Base-by-base conservation (phyloP, 1,284 basidiomycete species). In the Apiotrichum gracile region DNA sequence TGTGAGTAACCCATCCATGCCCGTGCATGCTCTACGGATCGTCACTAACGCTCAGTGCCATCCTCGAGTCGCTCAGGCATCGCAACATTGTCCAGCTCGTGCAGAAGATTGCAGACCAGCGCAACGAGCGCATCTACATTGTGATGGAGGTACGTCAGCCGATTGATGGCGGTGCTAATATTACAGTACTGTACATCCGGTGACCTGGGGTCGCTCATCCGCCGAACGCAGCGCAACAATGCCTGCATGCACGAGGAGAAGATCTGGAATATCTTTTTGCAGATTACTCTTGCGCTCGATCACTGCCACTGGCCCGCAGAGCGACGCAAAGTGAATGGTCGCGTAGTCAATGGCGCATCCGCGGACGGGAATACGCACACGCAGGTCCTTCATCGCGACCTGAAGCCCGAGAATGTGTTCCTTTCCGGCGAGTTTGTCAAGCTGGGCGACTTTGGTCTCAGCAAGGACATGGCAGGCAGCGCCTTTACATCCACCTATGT, bases 401-500 rank as follows among this genome's bases (percentile, higher is more conserved):
- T 97, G 55, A 97, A 98, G 75, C 94, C 93, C 0, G 94, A 98
- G 73, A 97, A 97, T 76, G 72, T 74, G 2, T 74, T 74, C 52
- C 51, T 74, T 9, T 72, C 72, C 4, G 70, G 68, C 25, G 72
- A 74, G 9, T 82, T 80, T 22, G 86, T 96, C 52, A 97, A 97
- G 72, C 81, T 97, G 0, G 93, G 94, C 27, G 94, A 98, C 74
- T 97, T 97, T 76, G 94, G 94, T 1, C 77, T 98, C 19, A 91
- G 88, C 34, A 97, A 97, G 70, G 89, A 91, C 29, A 85, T 97
- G 61, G 79, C 85, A 0, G 86, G 87, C 57, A 84, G 88, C 1
- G 85, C 82, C 54, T 94, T 97, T 65, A 92, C 94, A 8, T 90
- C 85, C 63, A 98, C 94, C 26, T 98, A 97, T 61, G 94, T 97